Base-by-base conservation (phyloP, 2,329 filamentous ascomycete species). In the Fusarium heterosporum region DNA sequence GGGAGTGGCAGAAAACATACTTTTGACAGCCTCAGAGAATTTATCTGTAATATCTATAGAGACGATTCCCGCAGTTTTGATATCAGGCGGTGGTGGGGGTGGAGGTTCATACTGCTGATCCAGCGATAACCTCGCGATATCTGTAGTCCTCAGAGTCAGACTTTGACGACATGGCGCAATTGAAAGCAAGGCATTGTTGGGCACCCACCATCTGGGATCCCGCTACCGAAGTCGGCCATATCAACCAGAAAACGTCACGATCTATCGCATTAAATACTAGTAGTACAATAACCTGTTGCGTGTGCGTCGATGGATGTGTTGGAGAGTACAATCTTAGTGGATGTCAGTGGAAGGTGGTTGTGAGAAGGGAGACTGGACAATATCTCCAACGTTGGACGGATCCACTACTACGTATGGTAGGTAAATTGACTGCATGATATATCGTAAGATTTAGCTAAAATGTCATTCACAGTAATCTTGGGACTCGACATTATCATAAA, bases 1-100 rank as follows among this genome's bases (percentile, higher is more conserved):
- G 11, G 53, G 39, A 38, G 46, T 58, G 17, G 14, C 42, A 38
- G 39, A 45, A 46, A 46, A 66, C 83, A 50, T 76, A 89, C 87
- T 80, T 52, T 81, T 79, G 25, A 84, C 81, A 12, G 87, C 88
- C 22, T 80, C 72, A 8, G 76, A 74, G 69, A 90, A 90, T 63
- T 81, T 81, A 17, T 82, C 74, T 3, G 87, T 89, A 51, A 90
- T 87, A 70, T 90, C 87, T 26, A 81, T 79, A 36, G 85, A 78
- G 54, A 88, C 76, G 25, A 90, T 77, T 38, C 87, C 86, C 11
- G 82, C 78, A 51, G 79, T 79, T 25, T 77, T 75, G 28, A 82
- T 77, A 43, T 76, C 76, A 19, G 81, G 80, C 46, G 80, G 77
- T 40, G 79, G 80, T 25, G 66, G 66, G 28, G 70, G 73, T 30